Base-by-base conservation (phyloP, 2,329 filamentous ascomycete genomes). In the Fusarium stilboides region DNA sequence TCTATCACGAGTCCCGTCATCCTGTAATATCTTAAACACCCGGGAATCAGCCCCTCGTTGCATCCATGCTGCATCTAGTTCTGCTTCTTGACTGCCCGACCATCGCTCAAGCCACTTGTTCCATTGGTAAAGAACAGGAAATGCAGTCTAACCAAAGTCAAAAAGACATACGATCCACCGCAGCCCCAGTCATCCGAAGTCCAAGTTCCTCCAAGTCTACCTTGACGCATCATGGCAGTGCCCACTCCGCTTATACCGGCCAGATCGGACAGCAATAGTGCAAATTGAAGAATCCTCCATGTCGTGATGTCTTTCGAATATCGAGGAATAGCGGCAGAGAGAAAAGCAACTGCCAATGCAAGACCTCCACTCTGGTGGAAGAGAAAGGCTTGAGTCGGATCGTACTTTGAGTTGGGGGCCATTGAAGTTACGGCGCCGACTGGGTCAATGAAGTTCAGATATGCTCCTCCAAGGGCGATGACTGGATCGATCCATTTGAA, bases 291-390 rank as follows among this genome's bases (percentile, higher is more conserved):
- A 5, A 57, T 57, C 8, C 52, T 61, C 58, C 58, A 61, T 12
- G 45, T 37, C 6, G 44, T 57, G 2, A 57, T 31, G 15, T 61
- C 40, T 17, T 37, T 50, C 7, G 57, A 50, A n/a, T 31, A 31
- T 22, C 52, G 52, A 19, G 58, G 52, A 9, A 61, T 43, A 9
- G 46, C 33, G 3, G 58, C 58, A 2, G 58, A 61, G 12, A 61
- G 12, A 8, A 45, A 61, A 17, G 58, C 58, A 8, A 61, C 37
- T 2, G 52, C 44, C 9, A 61, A 19, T 17, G 58, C 58, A 14
- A 61, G 52, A 22, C 58, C 58, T n/a, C 58, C 58, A 17, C 58
- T 61, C 15, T 61, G 58, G 9, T 61, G 45, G 45, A 61, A 61
- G 19, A 61, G 58, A 51, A 61, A 61, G 39, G 50, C 39, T 40